Evolutionary conservation across 1,139 yeast genomes (phyloP).

Genomic region (Hyphopichia fennica): DNA sequence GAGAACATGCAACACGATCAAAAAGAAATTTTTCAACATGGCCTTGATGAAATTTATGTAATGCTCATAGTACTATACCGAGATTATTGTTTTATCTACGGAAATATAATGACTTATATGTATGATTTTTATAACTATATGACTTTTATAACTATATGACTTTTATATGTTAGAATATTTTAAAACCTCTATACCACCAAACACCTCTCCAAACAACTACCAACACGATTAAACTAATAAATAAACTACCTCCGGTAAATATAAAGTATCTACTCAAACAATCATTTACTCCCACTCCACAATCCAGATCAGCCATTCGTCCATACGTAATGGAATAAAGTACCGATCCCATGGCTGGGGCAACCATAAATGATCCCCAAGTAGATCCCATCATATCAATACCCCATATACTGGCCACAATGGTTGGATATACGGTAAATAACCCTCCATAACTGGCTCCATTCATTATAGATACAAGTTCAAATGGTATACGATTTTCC

Average conservation of each 20-base stretch:
- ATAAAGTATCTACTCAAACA: slow-evolving; percentile 36
- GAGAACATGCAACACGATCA: too few species aligned
- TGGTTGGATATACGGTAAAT: slow-evolving; percentile 82
- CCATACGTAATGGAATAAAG: slow-evolving; percentile 75
- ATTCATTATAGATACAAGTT: slow-evolving; percentile 48
- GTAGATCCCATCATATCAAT: slow-evolving; percentile 86
- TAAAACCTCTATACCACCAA: slow-evolving; percentile 36
- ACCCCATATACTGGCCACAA: slow-evolving; percentile 86
- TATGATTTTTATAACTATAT: too few species aligned
- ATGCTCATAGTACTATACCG: too few species aligned
- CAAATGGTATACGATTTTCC: slow-evolving; percentile 16
- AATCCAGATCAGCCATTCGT: slow-evolving; percentile 50
- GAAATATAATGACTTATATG: too few species aligned
- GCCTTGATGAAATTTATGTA: too few species aligned
- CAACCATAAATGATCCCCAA: slow-evolving; percentile 89
- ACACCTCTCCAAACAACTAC: slow-evolving; percentile 32
- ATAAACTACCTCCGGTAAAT: slow-evolving; percentile 31
- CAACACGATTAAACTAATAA: slow-evolving; percentile 30
- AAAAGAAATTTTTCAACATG: too few species aligned
- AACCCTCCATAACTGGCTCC: slow-evolving; percentile 83
- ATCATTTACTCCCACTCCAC: slow-evolving; percentile 14
- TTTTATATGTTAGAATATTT: slow-evolving; percentile 15
- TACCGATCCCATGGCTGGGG: slow-evolving; percentile 86
- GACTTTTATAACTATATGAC: too few species aligned
- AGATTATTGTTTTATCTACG: too few species aligned